A percentile compares a stretch with the other conserved stretches of the same genome.
These are phyloP conservation scores for Phaffomyces thermotolerans DNA, from an alignment of 805 yeast species.

Conservation along the genomic window DNA sequence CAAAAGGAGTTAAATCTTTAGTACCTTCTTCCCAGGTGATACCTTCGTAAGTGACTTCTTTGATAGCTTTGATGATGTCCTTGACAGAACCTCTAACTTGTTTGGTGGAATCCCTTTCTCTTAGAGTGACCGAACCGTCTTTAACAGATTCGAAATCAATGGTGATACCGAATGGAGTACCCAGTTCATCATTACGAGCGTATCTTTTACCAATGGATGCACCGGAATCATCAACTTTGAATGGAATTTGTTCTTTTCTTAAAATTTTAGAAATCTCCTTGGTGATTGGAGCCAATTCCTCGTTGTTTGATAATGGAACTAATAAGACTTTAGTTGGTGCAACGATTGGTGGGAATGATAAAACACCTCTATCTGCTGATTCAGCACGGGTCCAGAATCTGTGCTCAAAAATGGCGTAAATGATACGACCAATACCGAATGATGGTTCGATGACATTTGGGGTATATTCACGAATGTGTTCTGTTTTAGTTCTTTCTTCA, in stretches of 20 bases:
- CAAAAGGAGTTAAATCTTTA: constrained; percentile 61
- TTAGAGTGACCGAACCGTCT: constrained; percentile 83
- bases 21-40: constrained; percentile 85
- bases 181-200: constrained; percentile 96
- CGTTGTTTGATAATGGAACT: constrained; percentile 86
- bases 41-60: constrained; percentile 67
- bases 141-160: constrained; percentile 89
- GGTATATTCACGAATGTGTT: constrained; percentile 89
- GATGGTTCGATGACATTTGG: constrained; percentile 99
- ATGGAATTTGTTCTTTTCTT: constrained; percentile 78
- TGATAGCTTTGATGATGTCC: constrained; percentile 67
- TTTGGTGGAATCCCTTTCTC: constrained; percentile 95
- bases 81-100: constrained; percentile 90
- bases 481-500: constrained; percentile 70
- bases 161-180: constrained; percentile 98
- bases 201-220: constrained; percentile 98
- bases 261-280: constrained; percentile 61
- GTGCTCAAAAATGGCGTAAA: constrained; percentile 91
- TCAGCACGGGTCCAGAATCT: constrained; percentile 92
- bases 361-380: constrained; percentile 78
- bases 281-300: constrained; percentile 70
- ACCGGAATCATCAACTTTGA: constrained; percentile 94
- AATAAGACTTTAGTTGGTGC: constrained; percentile 97
- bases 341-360: constrained; percentile 89
- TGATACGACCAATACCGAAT: constrained; percentile 96